These are phyloP conservation scores for Micromonas pusilla DNA, from an alignment of 139 green algal genomes.

Conservation along the genomic window DNA sequence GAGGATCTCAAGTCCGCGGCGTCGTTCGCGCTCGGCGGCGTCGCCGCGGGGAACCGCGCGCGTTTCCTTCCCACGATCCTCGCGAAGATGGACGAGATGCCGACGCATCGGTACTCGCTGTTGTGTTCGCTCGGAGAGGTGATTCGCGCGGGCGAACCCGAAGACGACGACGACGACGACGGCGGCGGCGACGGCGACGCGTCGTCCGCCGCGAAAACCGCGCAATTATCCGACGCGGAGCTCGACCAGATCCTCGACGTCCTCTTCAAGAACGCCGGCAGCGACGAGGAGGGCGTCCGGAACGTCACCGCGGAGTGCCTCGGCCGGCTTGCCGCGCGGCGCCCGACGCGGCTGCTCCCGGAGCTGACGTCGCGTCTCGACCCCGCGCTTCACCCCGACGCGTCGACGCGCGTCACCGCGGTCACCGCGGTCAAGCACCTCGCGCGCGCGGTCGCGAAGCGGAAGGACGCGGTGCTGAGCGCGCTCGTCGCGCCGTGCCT, in stretches of 20 bases:
- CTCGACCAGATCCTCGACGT: constrained; percentile 56
- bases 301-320: constrained; percentile 90
- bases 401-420: neutral
- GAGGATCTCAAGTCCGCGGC: constrained; percentile 78
- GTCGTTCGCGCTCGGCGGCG: constrained; percentile 69
- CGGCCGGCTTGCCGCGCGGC: constrained; percentile 57
- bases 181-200: too few relatives aligned
- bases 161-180: neutral
- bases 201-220: too few relatives aligned
- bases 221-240: too few relatives aligned
- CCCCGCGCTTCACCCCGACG: too few relatives aligned
- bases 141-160: constrained; percentile 34
- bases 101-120: constrained; percentile 63
- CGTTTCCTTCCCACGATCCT: constrained; percentile 73
- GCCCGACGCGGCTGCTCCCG: neutral
- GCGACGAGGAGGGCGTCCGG: constrained; percentile 70
- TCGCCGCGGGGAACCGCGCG: constrained; percentile 63
- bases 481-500: too few relatives aligned
- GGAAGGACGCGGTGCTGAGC: too few relatives aligned
- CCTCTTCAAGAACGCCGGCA: constrained; percentile 58
- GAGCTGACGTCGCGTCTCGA: too few relatives aligned
- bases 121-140: constrained; percentile 76
- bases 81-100: constrained; percentile 40
- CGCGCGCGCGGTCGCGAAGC: neutral
- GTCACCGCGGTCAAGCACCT: neutral